Conservation (phyloP, 2,329 filamentous ascomycete species). For the Fusarium drepaniforme region DNA sequence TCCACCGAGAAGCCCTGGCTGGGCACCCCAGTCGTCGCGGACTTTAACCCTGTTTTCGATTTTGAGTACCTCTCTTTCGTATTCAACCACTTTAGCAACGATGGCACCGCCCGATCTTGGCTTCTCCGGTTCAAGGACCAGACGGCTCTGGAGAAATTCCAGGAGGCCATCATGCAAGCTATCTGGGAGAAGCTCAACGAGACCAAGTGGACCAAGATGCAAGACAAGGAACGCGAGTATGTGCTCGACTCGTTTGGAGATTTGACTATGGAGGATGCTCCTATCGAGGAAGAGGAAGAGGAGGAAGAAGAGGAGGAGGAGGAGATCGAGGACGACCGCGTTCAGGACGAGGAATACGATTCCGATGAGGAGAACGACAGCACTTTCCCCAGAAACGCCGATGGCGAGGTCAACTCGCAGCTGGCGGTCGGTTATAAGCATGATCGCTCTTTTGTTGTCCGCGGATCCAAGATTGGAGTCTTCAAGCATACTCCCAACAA, state of each 20-base stretch:
- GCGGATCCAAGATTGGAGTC: slow-evolving; percentile 97
- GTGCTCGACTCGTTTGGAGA: slow-evolving; percentile 97
- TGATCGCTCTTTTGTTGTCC: slow-evolving; percentile 95
- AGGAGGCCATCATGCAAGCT: slow-evolving; percentile 93
- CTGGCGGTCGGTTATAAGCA: slow-evolving; percentile 97
- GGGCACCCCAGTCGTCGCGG: slow-evolving; percentile 85
- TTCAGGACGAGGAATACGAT: slow-evolving; percentile 77
- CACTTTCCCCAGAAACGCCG: slow-evolving; percentile 79
- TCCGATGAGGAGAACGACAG: slow-evolving; percentile 79
- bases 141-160: slow-evolving; percentile 84
- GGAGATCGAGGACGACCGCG: slow-evolving; percentile 71
- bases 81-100: slow-evolving; percentile 94
- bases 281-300: slow-evolving; percentile 57
- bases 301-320: slow-evolving; percentile 67
- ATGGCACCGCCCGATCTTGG: slow-evolving; percentile 96
- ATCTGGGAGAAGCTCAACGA: slow-evolving; percentile 97
- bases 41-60: slow-evolving; percentile 98
- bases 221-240: slow-evolving; percentile 93
- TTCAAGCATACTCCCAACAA: slow-evolving; percentile 97
- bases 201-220: slow-evolving; percentile 92
- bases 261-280: slow-evolving; percentile 86
- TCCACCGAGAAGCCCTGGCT: slow-evolving; percentile 85
- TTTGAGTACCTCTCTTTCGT: slow-evolving; percentile 99
- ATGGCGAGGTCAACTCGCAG: slow-evolving; percentile 90
- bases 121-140: slow-evolving; percentile 92